These are phyloP conservation scores for Pecoramyces ruminantium DNA, from an alignment of 192 early-diverging fungal genomes.

Conservation along the genomic window DNA sequence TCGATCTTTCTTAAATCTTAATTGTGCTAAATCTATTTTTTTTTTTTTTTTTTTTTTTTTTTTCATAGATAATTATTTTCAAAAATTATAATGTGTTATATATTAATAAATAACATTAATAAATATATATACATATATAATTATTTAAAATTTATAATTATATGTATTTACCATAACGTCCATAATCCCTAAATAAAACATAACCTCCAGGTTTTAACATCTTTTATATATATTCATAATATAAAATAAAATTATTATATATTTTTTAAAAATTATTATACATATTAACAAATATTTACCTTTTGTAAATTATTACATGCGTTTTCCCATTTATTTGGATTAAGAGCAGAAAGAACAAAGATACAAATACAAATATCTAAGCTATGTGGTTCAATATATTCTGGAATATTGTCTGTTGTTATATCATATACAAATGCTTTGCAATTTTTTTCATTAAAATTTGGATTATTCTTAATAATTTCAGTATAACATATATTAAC, in stretches of 20 bases:
- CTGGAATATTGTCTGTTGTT: slow-evolving; percentile 49
- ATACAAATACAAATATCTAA: slow-evolving; percentile 86
- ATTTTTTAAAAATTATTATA: background rate
- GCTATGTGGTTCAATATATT: slow-evolving; percentile 55
- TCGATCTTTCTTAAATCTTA: slow-evolving; percentile 84
- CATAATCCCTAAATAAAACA: slow-evolving; percentile 88
- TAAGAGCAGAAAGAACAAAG: slow-evolving; percentile 87
- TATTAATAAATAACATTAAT: too few species aligned
- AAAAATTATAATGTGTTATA: too few species aligned
- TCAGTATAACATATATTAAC: too few species aligned
- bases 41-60: too few species aligned
- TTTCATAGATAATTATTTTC: too few species aligned
- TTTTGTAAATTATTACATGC: slow-evolving; percentile 67
- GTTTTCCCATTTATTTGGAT: slow-evolving; percentile 64
- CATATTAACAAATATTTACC: slow-evolving; percentile 13
- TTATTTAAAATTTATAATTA: too few species aligned
- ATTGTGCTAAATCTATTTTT: slow-evolving; percentile 89
- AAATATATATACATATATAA: too few species aligned
- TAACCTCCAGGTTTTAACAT: slow-evolving; percentile 80
- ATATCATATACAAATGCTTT: slow-evolving; percentile 92
- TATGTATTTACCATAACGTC: slow-evolving; percentile 40
- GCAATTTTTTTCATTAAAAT: slow-evolving; percentile 52
- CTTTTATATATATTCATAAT: background rate
- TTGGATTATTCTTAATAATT: slow-evolving; percentile 7
- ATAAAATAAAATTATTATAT: too few species aligned